Percentiles rank a stretch among this genome's conserved stretches.
phyloP scores from a whole-genome alignment of 2,329 filamentous ascomycete species.

The Diaporthe sp. region DNA sequence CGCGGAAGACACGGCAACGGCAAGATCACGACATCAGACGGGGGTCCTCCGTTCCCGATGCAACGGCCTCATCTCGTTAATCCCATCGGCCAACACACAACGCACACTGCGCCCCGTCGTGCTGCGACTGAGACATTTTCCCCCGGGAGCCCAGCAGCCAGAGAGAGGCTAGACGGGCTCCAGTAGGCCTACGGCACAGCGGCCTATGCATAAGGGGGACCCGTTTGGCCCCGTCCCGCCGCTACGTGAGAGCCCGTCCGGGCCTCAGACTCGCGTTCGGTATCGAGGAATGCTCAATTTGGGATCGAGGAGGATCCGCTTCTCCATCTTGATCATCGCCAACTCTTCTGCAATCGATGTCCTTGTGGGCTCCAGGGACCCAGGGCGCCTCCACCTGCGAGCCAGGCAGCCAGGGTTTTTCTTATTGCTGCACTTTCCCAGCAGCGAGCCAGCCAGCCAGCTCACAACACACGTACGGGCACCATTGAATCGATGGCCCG shows the following conservation, averaged over 20 bases:
- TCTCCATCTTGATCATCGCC: constrained; percentile 28
- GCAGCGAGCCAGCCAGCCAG: constrained; percentile 1
- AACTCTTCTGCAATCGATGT: constrained; percentile 18
- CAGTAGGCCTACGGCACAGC: constrained; percentile 1
- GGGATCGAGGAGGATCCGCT: constrained; percentile 22
- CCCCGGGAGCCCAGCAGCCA: not conserved
- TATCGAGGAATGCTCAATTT: constrained; percentile 11
- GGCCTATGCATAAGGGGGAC: constrained; percentile 6
- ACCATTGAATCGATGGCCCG: constrained; percentile 18
- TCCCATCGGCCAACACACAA: constrained; percentile 23
- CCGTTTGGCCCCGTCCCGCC: not conserved
- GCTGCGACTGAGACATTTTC: constrained; percentile 30
- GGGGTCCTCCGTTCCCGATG: constrained; percentile 20
- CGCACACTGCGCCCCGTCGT: not conserved
- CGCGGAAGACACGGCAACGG: constrained; percentile 23
- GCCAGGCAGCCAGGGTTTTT: constrained; percentile 14
- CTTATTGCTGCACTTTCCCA: not conserved
- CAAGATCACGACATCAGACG: constrained; percentile 24
- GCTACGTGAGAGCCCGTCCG: not conserved
- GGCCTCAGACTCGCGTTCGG: not conserved
- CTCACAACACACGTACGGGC: constrained; percentile 3
- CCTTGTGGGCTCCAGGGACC: constrained; percentile 10
- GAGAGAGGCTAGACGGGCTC: not conserved
- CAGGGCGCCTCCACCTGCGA: not conserved
- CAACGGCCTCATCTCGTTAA: constrained; percentile 22